Evolutionary conservation across 495 filamentous ascomycete species (phyloP).

Genomic region (Aspergillus ellipticus): DNA sequence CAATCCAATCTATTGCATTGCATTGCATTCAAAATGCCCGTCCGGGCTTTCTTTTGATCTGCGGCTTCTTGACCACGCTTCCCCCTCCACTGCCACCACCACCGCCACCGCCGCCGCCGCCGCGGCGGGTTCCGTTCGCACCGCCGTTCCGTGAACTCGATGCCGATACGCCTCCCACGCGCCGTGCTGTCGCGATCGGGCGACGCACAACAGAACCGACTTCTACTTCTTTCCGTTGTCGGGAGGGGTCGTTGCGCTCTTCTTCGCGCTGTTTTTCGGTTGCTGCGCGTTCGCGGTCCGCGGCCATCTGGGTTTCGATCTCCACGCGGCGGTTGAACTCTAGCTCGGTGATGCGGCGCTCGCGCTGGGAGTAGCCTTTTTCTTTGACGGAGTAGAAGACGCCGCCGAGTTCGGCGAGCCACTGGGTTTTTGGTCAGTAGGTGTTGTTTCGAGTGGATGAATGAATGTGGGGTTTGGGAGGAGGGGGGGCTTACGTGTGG

Average conservation of each 20-base stretch:
- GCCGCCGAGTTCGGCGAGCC: slow-evolving; percentile 97
- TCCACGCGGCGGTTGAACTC: slow-evolving; percentile 97
- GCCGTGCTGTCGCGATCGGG: slow-evolving; percentile 33
- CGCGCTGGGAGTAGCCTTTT: slow-evolving; percentile 89
- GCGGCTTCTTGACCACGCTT: slow-evolving; percentile 60
- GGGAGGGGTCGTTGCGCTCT: slow-evolving; percentile 32
- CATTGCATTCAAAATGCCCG: slow-evolving; percentile 42
- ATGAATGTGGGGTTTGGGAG: neutral
- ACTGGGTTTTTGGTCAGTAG: slow-evolving; percentile 40
- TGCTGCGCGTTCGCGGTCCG: slow-evolving; percentile 65
- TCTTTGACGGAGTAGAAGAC: slow-evolving; percentile 98
- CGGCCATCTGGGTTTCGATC: slow-evolving; percentile 89
- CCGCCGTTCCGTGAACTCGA: slow-evolving; percentile 48
- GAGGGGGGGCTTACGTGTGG: slow-evolving; percentile 58
- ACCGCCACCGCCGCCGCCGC: slow-evolving; percentile 19
- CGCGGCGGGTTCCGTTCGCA: slow-evolving; percentile 26
- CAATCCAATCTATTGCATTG: too few species aligned
- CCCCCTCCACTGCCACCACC: slow-evolving; percentile 25
- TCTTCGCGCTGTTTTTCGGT: slow-evolving; percentile 55
- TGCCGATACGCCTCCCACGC: slow-evolving; percentile 40
- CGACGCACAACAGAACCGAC: slow-evolving; percentile 38
- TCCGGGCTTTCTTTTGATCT: slow-evolving; percentile 50
- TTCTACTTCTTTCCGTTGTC: slow-evolving; percentile 38
- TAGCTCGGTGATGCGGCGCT: slow-evolving; percentile 84
- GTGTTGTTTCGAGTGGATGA: neutral